These are phyloP conservation scores for Neopestalotiopsis rosae DNA, from an alignment of 2,329 filamentous ascomycete genomes.

Conservation along the genomic window DNA sequence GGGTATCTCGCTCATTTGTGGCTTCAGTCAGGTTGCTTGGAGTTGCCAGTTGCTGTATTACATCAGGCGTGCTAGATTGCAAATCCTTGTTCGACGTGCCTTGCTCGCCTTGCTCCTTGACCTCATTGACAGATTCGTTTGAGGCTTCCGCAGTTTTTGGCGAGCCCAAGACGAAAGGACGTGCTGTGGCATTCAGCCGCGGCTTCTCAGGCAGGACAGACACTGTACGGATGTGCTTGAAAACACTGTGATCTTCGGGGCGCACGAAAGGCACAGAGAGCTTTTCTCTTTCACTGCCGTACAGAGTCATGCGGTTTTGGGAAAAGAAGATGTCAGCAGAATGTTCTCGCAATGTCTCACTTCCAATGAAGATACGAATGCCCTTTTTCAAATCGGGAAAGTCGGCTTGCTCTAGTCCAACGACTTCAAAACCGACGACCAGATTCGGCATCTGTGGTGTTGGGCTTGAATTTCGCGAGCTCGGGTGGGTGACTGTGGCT, in stretches of 20 bases:
- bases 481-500: constrained; percentile 79
- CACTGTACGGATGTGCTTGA: constrained; percentile 76
- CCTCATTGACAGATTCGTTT: constrained; percentile 24
- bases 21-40: constrained; percentile 48
- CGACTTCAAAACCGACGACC: constrained; percentile 78
- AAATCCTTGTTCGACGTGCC: constrained; percentile 42
- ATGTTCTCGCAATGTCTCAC: constrained; percentile 82
- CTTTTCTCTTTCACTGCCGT: constrained; percentile 85
- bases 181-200: constrained; percentile 61
- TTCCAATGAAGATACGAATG: constrained; percentile 89
- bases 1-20: constrained; percentile 41
- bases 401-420: constrained; percentile 59
- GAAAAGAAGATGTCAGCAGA: constrained; percentile 93
- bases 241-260: constrained; percentile 83
- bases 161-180: constrained; percentile 48
- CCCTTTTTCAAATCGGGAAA: constrained; percentile 58
- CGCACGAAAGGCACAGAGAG: constrained; percentile 90
- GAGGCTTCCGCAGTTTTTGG: constrained; percentile 29
- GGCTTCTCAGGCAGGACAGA: constrained; percentile 59
- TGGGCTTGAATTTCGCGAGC: constrained; percentile 74
- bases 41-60: constrained; percentile 38
- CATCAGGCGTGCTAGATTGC: constrained; percentile 39
- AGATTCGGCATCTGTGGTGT: constrained; percentile 83
- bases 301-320: constrained; percentile 85
- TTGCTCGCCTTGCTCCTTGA: constrained; percentile 34